phyloP scores from a whole-genome alignment of 1,284 basidiomycete species.

The Marasmius fiardii region DNA sequence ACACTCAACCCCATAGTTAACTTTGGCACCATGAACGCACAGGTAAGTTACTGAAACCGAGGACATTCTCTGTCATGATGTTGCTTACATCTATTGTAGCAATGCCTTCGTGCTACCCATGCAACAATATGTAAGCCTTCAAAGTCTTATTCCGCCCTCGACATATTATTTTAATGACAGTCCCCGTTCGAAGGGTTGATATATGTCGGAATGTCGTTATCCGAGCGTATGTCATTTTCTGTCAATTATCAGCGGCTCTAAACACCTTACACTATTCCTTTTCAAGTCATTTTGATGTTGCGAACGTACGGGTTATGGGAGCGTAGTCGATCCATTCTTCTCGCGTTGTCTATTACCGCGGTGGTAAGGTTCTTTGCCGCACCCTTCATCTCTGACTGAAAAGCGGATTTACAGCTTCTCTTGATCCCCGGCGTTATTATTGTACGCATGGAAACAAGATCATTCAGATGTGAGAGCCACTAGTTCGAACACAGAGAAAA shows the following conservation, averaged over 20 bases:
- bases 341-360: conserved; percentile 25
- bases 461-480: conserved; percentile 14
- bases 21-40: too few species aligned
- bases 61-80: too few species aligned
- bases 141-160: neutral
- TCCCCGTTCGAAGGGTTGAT: conserved; percentile 28
- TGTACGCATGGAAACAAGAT: conserved; percentile 21
- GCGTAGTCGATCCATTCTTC: conserved; percentile 28
- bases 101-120: neutral
- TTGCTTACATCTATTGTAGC: too few species aligned
- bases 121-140: neutral
- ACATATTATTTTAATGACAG: neutral
- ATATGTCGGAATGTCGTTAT: conserved; percentile 31
- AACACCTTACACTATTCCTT: neutral
- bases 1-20: too few species aligned
- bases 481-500: neutral
- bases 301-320: conserved; percentile 44
- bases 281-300: conserved; percentile 32
- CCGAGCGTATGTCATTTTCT: conserved; percentile 28
- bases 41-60: too few species aligned
- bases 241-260: neutral
- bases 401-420: conserved; percentile 20
- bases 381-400: neutral
- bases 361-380: conserved; percentile 16
- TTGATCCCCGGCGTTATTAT: conserved; percentile 28